Evolutionary conservation across 176 grass and related monocot species (phyloP), one percentile per base, ranked within the genome.

Genomic region (Neostapfia colusana): DNA sequence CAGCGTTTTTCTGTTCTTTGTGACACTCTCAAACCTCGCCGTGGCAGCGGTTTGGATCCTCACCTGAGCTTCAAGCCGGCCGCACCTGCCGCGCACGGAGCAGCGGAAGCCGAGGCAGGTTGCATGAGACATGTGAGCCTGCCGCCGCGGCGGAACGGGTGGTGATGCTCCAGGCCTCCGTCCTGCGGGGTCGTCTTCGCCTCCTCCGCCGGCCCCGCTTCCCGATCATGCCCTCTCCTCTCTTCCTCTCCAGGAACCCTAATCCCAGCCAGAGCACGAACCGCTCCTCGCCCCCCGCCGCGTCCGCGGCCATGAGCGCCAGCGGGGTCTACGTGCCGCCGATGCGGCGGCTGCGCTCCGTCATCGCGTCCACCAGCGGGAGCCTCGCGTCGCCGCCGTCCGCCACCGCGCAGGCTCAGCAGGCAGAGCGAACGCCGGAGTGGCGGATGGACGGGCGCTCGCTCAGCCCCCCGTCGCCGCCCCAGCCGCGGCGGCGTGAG

Each of bases 271-370:
- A 58, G 9, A 25, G 39, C 55, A n/a, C 23, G 66, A 9, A 68
- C 48, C n/a, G 35, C 16, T 9, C 67, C 79, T 1, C 17, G 18
- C 60, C 62, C 41, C 28, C 80, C 56, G 60, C 88, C 23, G 36
- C 62, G 36, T 23, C 80, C 56, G 53, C 88, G 18, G 36, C 79
- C 55, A 89, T 82, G 78, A 82, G 82, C 64, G 77, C 59, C 66
- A 63, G 53, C 54, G 89, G 81, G 5, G 86, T 98, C 37, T 94
- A 98, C 82, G 95, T 98, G 69, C 95, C 95, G 67, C 95, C 95
- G 23, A 88, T 88, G 81, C 91, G 88, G 41, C 85, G 95, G 5
- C 89, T 98, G 12, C 91, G 91, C 82, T 98, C 95, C 56, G 86
- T 93, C 26, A 89, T 98, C 81, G 85, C 85, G 4, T 89, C 91